Conservation (phyloP, 1,284 basidiomycete species). For the Polyporus tsugae region DNA sequence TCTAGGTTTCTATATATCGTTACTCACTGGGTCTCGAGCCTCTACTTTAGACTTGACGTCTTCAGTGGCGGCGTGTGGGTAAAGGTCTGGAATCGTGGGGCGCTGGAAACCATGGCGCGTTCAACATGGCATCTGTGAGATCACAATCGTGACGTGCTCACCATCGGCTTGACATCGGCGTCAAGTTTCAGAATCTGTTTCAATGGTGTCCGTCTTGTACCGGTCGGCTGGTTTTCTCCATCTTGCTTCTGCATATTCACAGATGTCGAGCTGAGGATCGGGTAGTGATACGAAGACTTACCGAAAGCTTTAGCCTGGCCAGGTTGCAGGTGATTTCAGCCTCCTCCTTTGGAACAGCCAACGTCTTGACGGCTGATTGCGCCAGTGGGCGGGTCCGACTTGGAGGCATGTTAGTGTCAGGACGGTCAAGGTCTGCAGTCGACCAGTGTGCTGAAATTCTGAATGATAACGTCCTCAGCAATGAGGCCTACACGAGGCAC, state of each 20-base stretch:
- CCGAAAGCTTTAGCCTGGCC: not conserved
- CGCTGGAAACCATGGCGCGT: not conserved
- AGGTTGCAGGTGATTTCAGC: not conserved
- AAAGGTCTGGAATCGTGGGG: not conserved
- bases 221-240: not conserved
- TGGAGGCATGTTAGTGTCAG: not conserved
- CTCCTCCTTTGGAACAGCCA: not conserved
- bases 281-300: not conserved
- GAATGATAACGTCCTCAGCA: not conserved
- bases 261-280: not conserved
- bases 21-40: not conserved
- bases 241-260: not conserved
- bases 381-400: not conserved
- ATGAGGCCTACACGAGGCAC: not conserved
- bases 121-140: no score
- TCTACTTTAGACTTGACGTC: not conserved
- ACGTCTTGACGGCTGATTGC: no score
- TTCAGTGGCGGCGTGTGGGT: not conserved
- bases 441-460: no score
- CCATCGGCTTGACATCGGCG: not conserved
- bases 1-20: not conserved
- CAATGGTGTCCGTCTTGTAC: not conserved
- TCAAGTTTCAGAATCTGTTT: not conserved
- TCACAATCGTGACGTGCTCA: not conserved
- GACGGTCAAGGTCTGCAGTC: no score